A percentile compares a stretch with the other conserved stretches of the same genome.
These are phyloP conservation scores for Globisporangium ultimum DNA, from an alignment of 352 stramenopile genomes.

Conservation along the genomic window DNA sequence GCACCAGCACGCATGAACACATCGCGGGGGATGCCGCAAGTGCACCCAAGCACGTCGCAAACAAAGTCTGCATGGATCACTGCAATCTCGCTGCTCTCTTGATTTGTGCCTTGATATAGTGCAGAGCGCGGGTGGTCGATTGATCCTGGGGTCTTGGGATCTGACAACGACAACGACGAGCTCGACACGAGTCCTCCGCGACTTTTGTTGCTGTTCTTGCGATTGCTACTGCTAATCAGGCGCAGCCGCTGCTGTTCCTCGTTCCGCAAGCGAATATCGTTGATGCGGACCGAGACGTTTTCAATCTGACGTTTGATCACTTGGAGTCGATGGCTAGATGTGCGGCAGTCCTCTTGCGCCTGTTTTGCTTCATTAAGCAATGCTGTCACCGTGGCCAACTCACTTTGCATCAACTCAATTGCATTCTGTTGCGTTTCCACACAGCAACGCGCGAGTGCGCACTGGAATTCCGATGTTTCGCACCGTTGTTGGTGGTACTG, in stretches of 20 bases:
- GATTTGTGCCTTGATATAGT: background rate
- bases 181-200: background rate
- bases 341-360: constrained; percentile 31
- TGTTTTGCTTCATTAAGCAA: constrained; percentile 32
- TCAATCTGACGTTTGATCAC: constrained; percentile 52
- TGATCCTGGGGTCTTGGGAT: background rate
- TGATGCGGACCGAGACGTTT: constrained; percentile 45
- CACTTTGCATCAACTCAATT: constrained; percentile 30
- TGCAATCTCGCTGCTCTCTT: background rate
- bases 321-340: constrained; percentile 26
- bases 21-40: constrained; percentile 53
- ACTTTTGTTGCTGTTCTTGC: constrained; percentile 3
- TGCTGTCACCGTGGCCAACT: constrained; percentile 26
- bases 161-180: background rate
- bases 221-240: constrained; percentile 5
- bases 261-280: constrained; percentile 21
- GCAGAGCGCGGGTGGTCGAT: too few species aligned
- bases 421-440: constrained; percentile 36
- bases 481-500: constrained; percentile 22
- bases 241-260: constrained; percentile 6
- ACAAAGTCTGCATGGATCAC: constrained; percentile 22
- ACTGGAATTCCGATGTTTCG: constrained; percentile 19
- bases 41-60: constrained; percentile 49
- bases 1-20: constrained; percentile 51
- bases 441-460: constrained; percentile 29